Conservation (phyloP, 2,329 filamentous ascomycete genomes). For the Apiospora rasikravindrae region DNA sequence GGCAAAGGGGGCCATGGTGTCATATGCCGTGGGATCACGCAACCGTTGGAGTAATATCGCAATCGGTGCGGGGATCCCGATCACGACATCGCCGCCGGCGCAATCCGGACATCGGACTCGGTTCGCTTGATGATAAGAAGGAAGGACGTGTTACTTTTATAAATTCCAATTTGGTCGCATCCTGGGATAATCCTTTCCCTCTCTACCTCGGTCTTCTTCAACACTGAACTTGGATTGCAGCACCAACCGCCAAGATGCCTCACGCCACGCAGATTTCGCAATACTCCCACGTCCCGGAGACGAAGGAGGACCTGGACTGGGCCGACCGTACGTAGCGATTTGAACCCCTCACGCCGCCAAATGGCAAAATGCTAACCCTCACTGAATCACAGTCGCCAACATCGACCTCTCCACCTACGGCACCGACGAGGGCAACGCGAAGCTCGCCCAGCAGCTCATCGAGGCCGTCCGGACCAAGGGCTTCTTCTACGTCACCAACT, state of each 20-base stretch:
- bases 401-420: slow-evolving; percentile 43
- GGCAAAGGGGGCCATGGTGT: background rate
- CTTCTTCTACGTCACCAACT: slow-evolving; percentile 69
- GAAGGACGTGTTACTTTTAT: background rate
- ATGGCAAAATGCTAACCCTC: background rate
- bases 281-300: slow-evolving; percentile 43
- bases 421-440: slow-evolving; percentile 36
- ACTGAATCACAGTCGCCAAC: slow-evolving; percentile 35
- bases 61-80: slow-evolving; percentile 4
- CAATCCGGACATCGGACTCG: background rate
- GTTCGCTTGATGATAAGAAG: background rate
- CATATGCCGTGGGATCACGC: background rate
- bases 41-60: slow-evolving; percentile 7
- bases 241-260: slow-evolving; percentile 35
- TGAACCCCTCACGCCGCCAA: background rate
- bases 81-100: background rate
- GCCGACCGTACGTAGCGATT: slow-evolving; percentile 41
- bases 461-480: slow-evolving; percentile 46
- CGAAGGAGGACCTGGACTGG: slow-evolving; percentile 44
- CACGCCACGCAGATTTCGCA: slow-evolving; percentile 40
- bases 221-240: background rate
- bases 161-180: background rate
- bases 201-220: too few relatives aligned
- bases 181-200: background rate
- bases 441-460: slow-evolving; percentile 37